Conservation (phyloP, 2,329 filamentous ascomycete species). For the Gliomastix tumulicola region DNA sequence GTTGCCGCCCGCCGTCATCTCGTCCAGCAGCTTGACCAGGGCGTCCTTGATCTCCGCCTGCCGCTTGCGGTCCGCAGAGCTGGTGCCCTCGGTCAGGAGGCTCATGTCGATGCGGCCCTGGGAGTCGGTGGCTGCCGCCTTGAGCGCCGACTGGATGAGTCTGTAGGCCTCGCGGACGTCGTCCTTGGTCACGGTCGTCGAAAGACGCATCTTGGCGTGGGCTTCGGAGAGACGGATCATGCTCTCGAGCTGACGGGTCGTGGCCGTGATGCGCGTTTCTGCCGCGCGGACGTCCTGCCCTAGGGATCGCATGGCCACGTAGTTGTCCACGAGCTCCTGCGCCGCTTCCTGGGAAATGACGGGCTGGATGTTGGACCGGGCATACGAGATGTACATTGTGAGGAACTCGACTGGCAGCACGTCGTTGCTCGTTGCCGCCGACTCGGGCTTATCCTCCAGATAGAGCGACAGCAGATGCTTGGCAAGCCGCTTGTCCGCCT, state of each 20-base stretch:
- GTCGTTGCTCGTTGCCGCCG: slow-evolving; percentile 66
- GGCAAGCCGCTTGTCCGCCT: slow-evolving; percentile 78
- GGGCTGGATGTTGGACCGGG: slow-evolving; percentile 79
- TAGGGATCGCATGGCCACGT: slow-evolving; percentile 91
- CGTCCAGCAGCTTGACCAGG: slow-evolving; percentile 68
- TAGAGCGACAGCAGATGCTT: slow-evolving; percentile 96
- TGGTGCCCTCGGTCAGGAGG: slow-evolving; percentile 88
- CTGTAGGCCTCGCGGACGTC: slow-evolving; percentile 90
- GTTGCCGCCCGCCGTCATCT: slow-evolving; percentile 63
- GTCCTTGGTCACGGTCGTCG: slow-evolving; percentile 63
- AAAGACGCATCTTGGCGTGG: slow-evolving; percentile 95
- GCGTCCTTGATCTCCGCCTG: slow-evolving; percentile 80
- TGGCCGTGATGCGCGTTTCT: slow-evolving; percentile 96
- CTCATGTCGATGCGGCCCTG: slow-evolving; percentile 96
- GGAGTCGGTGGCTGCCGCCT: slow-evolving; percentile 92
- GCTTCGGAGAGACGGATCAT: slow-evolving; percentile 98
- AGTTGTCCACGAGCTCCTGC: slow-evolving; percentile 77
- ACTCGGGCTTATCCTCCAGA: slow-evolving; percentile 87
- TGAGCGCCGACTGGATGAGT: slow-evolving; percentile 87
- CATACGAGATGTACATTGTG: slow-evolving; percentile 95
- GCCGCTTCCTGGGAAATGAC: slow-evolving; percentile 72
- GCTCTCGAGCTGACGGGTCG: slow-evolving; percentile 90
- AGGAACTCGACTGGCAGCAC: slow-evolving; percentile 91
- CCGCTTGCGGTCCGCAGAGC: slow-evolving; percentile 74
- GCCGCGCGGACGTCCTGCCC: slow-evolving; percentile 80